Evolutionary conservation across 2,329 filamentous ascomycete species (phyloP).

Genomic region (Colletotrichum lini): DNA sequence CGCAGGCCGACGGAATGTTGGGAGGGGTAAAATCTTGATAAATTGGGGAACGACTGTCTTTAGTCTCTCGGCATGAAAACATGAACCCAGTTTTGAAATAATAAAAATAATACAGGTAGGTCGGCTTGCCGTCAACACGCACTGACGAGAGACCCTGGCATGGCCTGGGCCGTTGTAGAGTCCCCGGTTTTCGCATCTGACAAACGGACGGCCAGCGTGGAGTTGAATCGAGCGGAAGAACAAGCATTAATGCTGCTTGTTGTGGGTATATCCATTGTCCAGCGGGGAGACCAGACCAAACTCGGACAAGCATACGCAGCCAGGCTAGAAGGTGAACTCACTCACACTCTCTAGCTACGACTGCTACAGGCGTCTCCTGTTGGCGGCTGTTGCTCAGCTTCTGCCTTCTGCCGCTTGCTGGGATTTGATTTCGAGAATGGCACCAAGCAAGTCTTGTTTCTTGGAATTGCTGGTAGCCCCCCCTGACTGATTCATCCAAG

Average conservation of each 20-base stretch:
- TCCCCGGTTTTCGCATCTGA: slow-evolving; percentile 41
- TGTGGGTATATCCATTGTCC: slow-evolving; percentile 36
- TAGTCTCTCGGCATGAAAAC: slow-evolving; percentile 17
- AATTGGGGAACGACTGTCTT: slow-evolving; percentile 38
- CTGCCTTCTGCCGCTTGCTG: slow-evolving; percentile 14
- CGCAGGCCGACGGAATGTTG: slow-evolving; percentile 22
- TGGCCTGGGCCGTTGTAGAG: slow-evolving; percentile 35
- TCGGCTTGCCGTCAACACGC: slow-evolving; percentile 23
- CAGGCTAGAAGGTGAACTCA: slow-evolving; percentile 9
- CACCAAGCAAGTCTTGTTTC: slow-evolving; percentile 31
- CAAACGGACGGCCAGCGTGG: slow-evolving; percentile 38
- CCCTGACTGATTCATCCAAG: slow-evolving; percentile 29
- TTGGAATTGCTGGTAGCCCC: slow-evolving; percentile 31
- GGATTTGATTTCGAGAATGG: slow-evolving; percentile 21
- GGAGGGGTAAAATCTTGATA: slow-evolving; percentile 41
- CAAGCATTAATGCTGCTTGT: slow-evolving; percentile 40
- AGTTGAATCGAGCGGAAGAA: slow-evolving; percentile 41
- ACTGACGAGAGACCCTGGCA: slow-evolving; percentile 34
- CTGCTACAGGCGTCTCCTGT: slow-evolving; percentile 3
- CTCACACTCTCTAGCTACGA: not conserved
- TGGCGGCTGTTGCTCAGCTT: slow-evolving; percentile 22
- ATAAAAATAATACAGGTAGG: not conserved
- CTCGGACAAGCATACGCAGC: slow-evolving; percentile 29
- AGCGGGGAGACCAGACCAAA: slow-evolving; percentile 31
- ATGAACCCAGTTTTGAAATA: not conserved